Conservation (phyloP, 345 rosid genomes). For the Eutrema japonicum region DNA sequence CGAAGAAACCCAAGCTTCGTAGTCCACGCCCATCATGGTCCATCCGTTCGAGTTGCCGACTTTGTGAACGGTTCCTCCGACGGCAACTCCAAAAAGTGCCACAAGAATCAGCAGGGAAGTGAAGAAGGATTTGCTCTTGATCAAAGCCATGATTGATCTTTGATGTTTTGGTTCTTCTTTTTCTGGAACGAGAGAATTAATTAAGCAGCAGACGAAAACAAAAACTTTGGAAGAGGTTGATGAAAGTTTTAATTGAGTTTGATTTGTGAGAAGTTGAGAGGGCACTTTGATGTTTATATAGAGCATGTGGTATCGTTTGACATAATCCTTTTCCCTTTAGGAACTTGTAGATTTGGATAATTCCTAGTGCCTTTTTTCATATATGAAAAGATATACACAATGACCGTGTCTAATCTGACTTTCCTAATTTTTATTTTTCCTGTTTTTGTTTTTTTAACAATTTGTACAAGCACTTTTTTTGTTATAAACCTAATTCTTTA, state of each 20-base stretch:
- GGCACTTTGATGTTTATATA: not conserved
- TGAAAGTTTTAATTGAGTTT: slow-evolving; percentile 4
- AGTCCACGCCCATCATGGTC: slow-evolving; percentile 3
- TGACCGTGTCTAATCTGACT: no score
- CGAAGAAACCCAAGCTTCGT: slow-evolving; percentile 2
- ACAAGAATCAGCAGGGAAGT: not conserved
- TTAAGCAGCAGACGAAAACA: not conserved
- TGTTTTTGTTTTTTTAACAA: no score
- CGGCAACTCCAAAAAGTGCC: not conserved
- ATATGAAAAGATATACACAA: no score
- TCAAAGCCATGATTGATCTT: not conserved
- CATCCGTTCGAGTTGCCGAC: not conserved
- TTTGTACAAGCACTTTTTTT: no score
- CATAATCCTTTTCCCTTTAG: no score
- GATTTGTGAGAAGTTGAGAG: not conserved
- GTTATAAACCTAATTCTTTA: no score
- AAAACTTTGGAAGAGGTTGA: not conserved
- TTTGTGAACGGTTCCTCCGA: slow-evolving; percentile 16
- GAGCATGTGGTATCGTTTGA: not conserved
- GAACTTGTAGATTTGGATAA: no score
- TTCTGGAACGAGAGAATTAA: not conserved
- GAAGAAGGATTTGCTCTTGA: not conserved
- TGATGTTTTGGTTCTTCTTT: not conserved
- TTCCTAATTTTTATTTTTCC: no score
- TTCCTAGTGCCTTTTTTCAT: no score